These are phyloP conservation scores for Inga laurina DNA, from an alignment of 306 rosid species.

Conservation along the genomic window DNA sequence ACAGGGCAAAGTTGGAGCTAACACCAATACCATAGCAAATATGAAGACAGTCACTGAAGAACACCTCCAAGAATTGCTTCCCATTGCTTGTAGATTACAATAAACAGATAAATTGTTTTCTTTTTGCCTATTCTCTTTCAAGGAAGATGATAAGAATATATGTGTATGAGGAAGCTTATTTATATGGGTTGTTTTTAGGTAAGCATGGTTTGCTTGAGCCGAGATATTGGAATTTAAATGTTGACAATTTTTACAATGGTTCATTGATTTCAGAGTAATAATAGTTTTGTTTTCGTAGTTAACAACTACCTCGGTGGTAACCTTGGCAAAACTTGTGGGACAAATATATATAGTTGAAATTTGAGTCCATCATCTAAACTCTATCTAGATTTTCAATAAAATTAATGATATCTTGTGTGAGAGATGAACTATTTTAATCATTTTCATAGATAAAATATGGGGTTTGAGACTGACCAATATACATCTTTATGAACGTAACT, in stretches of 20 bases:
- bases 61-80: too few relatives aligned
- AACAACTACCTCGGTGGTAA: background rate
- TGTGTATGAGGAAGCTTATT: background rate
- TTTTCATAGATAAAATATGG: background rate
- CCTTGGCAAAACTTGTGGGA: background rate
- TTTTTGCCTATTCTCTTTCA: too few relatives aligned
- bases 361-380: background rate
- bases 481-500: background rate
- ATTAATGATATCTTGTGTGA: too few relatives aligned
- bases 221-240: background rate
- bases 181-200: background rate
- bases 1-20: too few relatives aligned
- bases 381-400: background rate
- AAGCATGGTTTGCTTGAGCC: background rate
- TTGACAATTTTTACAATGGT: background rate
- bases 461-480: background rate
- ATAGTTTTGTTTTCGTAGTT: background rate
- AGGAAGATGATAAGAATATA: too few relatives aligned
- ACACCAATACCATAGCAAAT: too few relatives aligned
- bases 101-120: too few relatives aligned
- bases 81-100: too few relatives aligned
- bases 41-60: too few relatives aligned
- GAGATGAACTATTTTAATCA: too few relatives aligned
- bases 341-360: background rate
- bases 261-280: background rate